Conservation (phyloP, 768 basidiomycete species). For the Lyophyllum semitale region DNA sequence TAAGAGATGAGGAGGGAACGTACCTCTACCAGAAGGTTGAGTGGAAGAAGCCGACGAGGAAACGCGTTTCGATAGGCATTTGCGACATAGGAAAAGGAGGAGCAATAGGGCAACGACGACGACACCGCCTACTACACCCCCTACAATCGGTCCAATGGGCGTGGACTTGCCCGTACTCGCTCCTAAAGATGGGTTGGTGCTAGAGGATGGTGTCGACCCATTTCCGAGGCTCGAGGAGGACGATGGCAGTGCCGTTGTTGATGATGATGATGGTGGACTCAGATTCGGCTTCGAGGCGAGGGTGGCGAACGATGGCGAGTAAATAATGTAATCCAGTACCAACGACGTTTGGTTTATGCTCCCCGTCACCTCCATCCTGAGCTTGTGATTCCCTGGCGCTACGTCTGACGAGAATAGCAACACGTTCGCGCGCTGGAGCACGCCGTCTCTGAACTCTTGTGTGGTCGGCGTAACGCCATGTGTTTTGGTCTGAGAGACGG, state of each 20-base stretch:
- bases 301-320: not conserved
- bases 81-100: not conserved
- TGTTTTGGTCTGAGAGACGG: slow-evolving; percentile 11
- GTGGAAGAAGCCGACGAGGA: not conserved
- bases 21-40: not conserved
- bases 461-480: slow-evolving; percentile 21
- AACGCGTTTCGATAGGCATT: not conserved
- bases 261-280: not conserved
- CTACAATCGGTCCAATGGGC: not conserved
- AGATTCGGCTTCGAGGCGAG: not conserved
- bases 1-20: not conserved
- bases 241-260: not conserved
- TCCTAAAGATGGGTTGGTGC: not conserved
- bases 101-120: not conserved
- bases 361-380: not conserved
- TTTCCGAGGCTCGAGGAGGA: not conserved
- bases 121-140: not conserved
- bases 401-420: slow-evolving; percentile 15
- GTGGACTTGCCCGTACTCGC: not conserved
- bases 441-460: slow-evolving; percentile 16
- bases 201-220: not conserved
- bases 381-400: not conserved
- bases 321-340: not conserved
- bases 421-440: slow-evolving; percentile 25
- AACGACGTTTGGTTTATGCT: not conserved